A percentile compares a stretch with the other conserved stretches of the same genome.
Conservation (phyloP, 1,284 basidiomycete genomes). For the Thecaphora thlaspeos region DNA sequence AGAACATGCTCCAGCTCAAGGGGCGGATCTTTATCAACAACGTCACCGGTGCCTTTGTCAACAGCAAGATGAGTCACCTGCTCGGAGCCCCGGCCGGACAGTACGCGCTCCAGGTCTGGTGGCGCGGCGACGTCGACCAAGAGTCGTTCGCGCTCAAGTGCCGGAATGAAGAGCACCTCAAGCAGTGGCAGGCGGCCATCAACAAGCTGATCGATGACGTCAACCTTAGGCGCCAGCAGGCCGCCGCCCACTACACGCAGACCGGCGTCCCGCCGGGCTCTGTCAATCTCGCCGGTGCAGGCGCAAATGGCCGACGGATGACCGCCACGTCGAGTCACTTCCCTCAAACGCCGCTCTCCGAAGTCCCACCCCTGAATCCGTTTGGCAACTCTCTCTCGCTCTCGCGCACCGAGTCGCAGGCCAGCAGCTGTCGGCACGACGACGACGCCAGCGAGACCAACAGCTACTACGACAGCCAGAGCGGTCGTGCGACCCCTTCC, state of each 20-base stretch:
- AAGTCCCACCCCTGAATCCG: slow-evolving; percentile 36
- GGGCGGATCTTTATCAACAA: slow-evolving; percentile 97
- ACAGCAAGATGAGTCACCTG: slow-evolving; percentile 58
- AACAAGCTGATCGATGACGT: slow-evolving; percentile 75
- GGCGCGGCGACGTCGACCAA: slow-evolving; percentile 83
- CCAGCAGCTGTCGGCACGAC: slow-evolving; percentile 31
- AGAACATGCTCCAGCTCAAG: slow-evolving; percentile 79
- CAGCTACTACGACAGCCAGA: slow-evolving; percentile 21
- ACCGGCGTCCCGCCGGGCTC: slow-evolving; percentile 7
- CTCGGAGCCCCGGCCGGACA: slow-evolving; percentile 41
- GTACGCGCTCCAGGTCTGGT: slow-evolving; percentile 74
- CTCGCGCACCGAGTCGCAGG: slow-evolving; percentile 33
- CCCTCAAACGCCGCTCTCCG: slow-evolving; percentile 48
- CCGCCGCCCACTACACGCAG: slow-evolving; percentile 24
- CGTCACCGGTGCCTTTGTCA: slow-evolving; percentile 70
- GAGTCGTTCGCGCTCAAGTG: slow-evolving; percentile 94
- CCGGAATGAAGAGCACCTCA: slow-evolving; percentile 85
- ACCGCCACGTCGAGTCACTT: slow-evolving; percentile 38
- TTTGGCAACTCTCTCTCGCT: slow-evolving; percentile 18
- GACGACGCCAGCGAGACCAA: slow-evolving; percentile 23
- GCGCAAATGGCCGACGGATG: slow-evolving; percentile 34
- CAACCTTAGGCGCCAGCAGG: slow-evolving; percentile 37
- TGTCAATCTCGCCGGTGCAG: slow-evolving; percentile 48
- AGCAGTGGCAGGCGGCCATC: slow-evolving; percentile 85
- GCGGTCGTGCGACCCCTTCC: slow-evolving; percentile 37